These are phyloP conservation scores for Thymus quinquecostatus DNA, from an alignment of 257 asterid genomes.

Conservation along the genomic window DNA sequence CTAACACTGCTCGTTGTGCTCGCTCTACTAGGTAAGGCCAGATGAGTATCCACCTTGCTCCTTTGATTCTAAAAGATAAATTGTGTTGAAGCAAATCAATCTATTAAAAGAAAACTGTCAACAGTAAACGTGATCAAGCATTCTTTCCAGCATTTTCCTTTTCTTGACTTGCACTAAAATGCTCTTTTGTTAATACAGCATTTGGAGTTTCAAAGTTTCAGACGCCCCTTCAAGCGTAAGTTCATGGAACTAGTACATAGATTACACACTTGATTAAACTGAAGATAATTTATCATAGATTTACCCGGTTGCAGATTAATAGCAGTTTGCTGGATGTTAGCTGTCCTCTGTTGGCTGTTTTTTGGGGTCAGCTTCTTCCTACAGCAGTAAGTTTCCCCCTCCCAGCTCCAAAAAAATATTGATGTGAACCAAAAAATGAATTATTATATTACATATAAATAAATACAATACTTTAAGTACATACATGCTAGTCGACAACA, in stretches of 20 bases:
- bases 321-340: constrained; percentile 62
- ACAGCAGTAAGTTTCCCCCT: constrained; percentile 50
- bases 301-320: constrained; percentile 50
- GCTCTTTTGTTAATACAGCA: constrained; percentile 29
- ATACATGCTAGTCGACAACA: background rate
- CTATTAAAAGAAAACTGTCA: constrained; percentile 14
- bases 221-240: constrained; percentile 43
- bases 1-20: constrained; percentile 54
- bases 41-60: background rate
- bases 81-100: background rate
- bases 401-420: background rate
- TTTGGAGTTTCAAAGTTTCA: constrained; percentile 36
- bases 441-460: background rate
- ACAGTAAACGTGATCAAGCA: background rate
- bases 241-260: background rate
- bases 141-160: constrained; percentile 13
- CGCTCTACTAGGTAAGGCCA: constrained; percentile 59
- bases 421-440: constrained; percentile 18
- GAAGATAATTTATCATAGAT: constrained; percentile 28
- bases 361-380: constrained; percentile 69
- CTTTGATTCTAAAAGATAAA: background rate
- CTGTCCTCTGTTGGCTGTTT: constrained; percentile 62
- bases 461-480: background rate
- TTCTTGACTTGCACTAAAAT: constrained; percentile 11
- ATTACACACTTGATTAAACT: constrained; percentile 11